Base-by-base conservation (phyloP, 306 rosid species). In the Vigna hirtella region DNA sequence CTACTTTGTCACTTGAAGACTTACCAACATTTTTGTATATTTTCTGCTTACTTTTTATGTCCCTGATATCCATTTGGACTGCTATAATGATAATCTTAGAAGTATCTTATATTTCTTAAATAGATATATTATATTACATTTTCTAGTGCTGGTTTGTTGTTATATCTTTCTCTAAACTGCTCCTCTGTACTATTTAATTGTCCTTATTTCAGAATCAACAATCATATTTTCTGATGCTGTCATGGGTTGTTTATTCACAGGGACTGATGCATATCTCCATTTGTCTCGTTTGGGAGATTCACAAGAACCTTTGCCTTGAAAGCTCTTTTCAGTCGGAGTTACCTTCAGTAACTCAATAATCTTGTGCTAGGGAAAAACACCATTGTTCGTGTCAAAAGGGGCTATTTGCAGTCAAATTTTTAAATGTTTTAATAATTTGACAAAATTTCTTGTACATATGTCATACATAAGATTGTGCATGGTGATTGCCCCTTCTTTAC, bases 181-280 rank as follows among this genome's bases (percentile, higher is more conserved):
- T 47, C 53, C 53, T 51, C 9, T 67, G 17, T 56, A 26, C 28
- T 17, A n/a, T 75, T 17, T n/a, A 55, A 2, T 47, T 71, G 70
- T 74, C 15, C 64, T 68, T 61, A 61, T 48, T 76, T 26, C 14
- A 57, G 8, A 36, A 49, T 63, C 28, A 62, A 10, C 50, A 30
- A 61, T 49, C 6, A 26, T 42, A n/a, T 47, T 66, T 80, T 70
- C 56, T 74, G 22, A 78, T 68, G 14, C 24, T 40, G 2, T 61
- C 72, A 32, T 62, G 48, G 72, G 61, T 73, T 67, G 16, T 64
- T 70, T 61, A n/a, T 78, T 72, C 36, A 30, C 87, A 93, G 98
- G 97, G 32, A 94, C 97, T 5, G 97, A 94, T 83, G 98, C 97
- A 47, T 94, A 90, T 85, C 98, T 94, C 58, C 98, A 91, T 78